Conservation (phyloP, 768 basidiomycete species). For the Tricholoma terreum region DNA sequence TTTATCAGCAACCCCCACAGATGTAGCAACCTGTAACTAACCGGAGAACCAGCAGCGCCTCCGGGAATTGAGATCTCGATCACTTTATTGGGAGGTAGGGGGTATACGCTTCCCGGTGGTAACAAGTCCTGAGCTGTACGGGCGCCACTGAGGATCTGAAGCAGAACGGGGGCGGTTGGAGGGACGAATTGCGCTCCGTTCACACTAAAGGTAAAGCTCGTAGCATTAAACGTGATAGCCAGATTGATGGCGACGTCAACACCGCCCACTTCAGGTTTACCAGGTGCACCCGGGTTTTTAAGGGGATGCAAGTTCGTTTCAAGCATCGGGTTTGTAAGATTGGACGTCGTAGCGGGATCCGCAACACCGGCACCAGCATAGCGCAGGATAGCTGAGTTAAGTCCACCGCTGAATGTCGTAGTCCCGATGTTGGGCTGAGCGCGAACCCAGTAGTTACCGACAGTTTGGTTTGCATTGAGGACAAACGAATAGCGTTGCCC, state of each 20-base stretch:
- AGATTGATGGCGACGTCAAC: conserved; percentile 24
- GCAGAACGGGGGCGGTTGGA: conserved; percentile 37
- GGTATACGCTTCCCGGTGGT: conserved; percentile 26
- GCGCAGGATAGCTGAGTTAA: conserved; percentile 31
- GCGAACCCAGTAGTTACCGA: conserved; percentile 42
- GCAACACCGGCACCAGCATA: conserved; percentile 30
- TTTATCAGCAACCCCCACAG: not conserved
- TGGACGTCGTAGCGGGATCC: conserved; percentile 31
- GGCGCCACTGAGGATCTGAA: conserved; percentile 40
- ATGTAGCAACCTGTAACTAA: conserved; percentile 1
- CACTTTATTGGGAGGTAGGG: conserved; percentile 30
- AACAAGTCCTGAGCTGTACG: conserved; percentile 26
- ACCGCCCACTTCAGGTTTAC: conserved; percentile 28
- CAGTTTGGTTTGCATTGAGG: conserved; percentile 33
- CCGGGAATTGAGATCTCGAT: conserved; percentile 35
- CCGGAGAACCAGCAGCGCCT: conserved; percentile 13
- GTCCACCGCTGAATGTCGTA: not conserved
- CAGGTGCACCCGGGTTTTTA: conserved; percentile 23
- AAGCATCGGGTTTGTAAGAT: conserved; percentile 5
- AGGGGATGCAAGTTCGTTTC: conserved; percentile 18
- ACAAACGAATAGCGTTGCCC: conserved; percentile 44
- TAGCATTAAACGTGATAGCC: conserved; percentile 12
- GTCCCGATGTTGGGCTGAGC: conserved; percentile 9
- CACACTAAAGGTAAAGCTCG: conserved; percentile 22
- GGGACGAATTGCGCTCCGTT: conserved; percentile 25